A percentile compares a stretch with the other conserved stretches of the same genome.
phyloP scores from a whole-genome alignment of 441 rosid genomes.

The Bocquillonia castaneifolia region DNA sequence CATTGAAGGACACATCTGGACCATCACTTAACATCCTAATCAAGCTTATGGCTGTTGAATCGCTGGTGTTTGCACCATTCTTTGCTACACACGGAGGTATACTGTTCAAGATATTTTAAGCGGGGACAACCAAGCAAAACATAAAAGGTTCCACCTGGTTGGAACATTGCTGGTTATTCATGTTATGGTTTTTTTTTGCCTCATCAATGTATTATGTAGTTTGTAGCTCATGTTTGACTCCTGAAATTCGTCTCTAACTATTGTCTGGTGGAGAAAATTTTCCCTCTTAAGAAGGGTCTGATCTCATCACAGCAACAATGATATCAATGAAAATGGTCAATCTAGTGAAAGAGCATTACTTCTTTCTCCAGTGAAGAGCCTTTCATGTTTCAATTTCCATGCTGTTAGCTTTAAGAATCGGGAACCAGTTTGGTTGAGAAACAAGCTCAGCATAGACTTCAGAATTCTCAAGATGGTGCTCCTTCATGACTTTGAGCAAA shows the following conservation, averaged over 20 bases:
- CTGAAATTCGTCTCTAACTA: constrained; percentile 17
- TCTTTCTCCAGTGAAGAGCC: neutral
- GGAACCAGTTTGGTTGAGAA: too few relatives aligned
- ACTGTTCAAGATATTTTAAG: constrained; percentile 50
- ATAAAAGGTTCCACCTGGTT: neutral
- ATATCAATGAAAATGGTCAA: constrained; percentile 18
- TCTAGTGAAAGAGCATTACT: constrained; percentile 14
- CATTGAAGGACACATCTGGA: constrained; percentile 64
- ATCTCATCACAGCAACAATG: neutral
- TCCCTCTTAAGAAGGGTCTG: constrained; percentile 6
- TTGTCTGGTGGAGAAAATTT: constrained; percentile 12
- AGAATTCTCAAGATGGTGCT: too few relatives aligned
- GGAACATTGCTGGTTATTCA: neutral
- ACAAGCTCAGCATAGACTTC: too few relatives aligned
- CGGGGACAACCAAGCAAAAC: neutral
- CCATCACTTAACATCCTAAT: constrained; percentile 66
- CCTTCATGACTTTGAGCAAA: too few relatives aligned
- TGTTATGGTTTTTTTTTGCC: constrained; percentile 11
- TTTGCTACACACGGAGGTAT: constrained; percentile 61
- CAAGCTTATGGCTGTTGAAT: constrained; percentile 72
- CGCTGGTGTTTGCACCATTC: constrained; percentile 61
- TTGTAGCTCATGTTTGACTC: constrained; percentile 23
- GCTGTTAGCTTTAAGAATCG: too few relatives aligned
- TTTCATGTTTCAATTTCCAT: neutral
- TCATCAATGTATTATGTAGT: constrained; percentile 23